Conservation (phyloP, 176 grass and related monocot genomes). For the Coix lacrymajobi region DNA sequence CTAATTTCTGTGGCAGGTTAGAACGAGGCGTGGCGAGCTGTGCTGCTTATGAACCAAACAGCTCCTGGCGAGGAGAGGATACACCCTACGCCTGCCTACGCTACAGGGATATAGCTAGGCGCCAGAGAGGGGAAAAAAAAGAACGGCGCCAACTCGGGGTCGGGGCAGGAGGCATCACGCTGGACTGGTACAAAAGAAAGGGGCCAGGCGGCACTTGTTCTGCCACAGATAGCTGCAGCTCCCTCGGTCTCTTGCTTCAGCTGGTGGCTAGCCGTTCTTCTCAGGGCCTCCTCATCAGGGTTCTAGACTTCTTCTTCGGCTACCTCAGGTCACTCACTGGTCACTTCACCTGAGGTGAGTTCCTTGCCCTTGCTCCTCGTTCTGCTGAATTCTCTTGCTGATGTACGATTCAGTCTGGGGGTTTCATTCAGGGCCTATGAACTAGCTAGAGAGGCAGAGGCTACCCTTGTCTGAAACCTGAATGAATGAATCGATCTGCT, state of each 20-base stretch:
- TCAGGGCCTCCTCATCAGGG: not conserved
- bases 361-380: not conserved
- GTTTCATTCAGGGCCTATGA: not conserved
- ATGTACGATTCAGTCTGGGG: not conserved
- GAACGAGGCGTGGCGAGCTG: no score
- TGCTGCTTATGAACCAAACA: no score
- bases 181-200: slow-evolving; percentile 7
- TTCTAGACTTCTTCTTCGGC: not conserved
- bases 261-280: not conserved
- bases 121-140: not conserved
- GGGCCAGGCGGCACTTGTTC: not conserved
- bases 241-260: not conserved
- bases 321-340: not conserved
- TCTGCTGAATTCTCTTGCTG: not conserved
- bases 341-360: slow-evolving; percentile 18
- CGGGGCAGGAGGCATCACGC: slow-evolving; percentile 12
- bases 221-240: not conserved
- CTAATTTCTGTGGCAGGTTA: no score
- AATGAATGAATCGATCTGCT: not conserved
- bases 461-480: not conserved
- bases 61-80: no score
- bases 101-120: not conserved
- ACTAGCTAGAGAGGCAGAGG: not conserved
- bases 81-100: not conserved
- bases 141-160: slow-evolving; percentile 1